These are phyloP conservation scores for Diaporthe destruens DNA, from an alignment of 2,329 filamentous ascomycete species.

Conservation along the genomic window DNA sequence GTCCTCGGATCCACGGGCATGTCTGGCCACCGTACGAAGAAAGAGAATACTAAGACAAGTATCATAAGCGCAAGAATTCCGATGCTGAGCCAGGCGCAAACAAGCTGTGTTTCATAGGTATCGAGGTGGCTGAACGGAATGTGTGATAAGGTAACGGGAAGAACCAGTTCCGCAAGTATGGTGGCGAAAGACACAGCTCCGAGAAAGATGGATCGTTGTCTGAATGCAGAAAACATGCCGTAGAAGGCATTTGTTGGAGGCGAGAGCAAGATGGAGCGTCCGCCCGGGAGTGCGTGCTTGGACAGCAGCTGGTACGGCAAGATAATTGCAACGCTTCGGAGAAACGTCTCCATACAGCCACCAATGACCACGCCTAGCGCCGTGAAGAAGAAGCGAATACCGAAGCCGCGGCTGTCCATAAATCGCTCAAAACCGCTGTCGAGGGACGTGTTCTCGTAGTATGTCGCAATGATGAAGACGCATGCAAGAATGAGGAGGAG, in stretches of 20 bases:
- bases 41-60: constrained; percentile 50
- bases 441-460: constrained; percentile 53
- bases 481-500: constrained; percentile 48
- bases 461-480: constrained; percentile 51
- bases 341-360: constrained; percentile 36
- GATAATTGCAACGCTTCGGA: constrained; percentile 49
- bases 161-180: constrained; percentile 52
- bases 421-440: constrained; percentile 56
- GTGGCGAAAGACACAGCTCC: constrained; percentile 50
- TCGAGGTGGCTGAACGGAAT: constrained; percentile 54
- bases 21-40: constrained; percentile 52
- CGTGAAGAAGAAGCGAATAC: constrained; percentile 56
- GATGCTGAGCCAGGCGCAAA: constrained; percentile 52
- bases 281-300: constrained; percentile 45
- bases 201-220: constrained; percentile 51
- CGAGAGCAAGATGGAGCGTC: constrained; percentile 52
- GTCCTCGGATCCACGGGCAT: constrained; percentile 54
- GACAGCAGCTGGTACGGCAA: constrained; percentile 54
- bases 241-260: constrained; percentile 50
- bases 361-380: constrained; percentile 52
- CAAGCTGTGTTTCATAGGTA: constrained; percentile 49
- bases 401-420: constrained; percentile 56
- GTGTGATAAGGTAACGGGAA: constrained; percentile 55
- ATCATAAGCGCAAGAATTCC: constrained; percentile 54
- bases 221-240: constrained; percentile 51